These are phyloP conservation scores for Puya raimondii DNA, from an alignment of 176 grass and related monocot species.

Conservation along the genomic window DNA sequence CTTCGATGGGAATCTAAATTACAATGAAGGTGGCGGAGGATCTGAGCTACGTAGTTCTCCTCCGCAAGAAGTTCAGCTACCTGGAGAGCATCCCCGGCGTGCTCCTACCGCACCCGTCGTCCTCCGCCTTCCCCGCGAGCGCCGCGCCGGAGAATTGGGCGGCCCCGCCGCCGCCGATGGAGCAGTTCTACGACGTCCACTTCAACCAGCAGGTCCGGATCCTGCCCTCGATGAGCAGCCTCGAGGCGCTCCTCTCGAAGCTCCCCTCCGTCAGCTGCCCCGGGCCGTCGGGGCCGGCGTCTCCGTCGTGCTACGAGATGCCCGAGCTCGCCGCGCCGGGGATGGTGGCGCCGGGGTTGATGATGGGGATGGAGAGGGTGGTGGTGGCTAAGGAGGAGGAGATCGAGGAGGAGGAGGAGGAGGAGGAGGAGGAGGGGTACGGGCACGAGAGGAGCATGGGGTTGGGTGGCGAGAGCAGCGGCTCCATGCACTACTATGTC, in stretches of 20 bases:
- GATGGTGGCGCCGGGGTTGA: background rate
- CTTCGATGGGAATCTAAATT: background rate
- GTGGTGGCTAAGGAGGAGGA: slow-evolving; percentile 27
- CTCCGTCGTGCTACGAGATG: slow-evolving; percentile 1
- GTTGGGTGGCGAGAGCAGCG: slow-evolving; percentile 22
- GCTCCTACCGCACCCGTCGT: slow-evolving; percentile 89
- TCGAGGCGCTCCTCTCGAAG: slow-evolving; percentile 93
- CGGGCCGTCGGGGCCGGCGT: slow-evolving; percentile 6
- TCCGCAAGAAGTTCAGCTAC: slow-evolving; percentile 88
- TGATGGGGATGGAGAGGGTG: slow-evolving; percentile 2
- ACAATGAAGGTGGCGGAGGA: slow-evolving; percentile 60
- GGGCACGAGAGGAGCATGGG: slow-evolving; percentile 34
- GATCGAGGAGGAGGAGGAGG: slow-evolving; percentile 14
- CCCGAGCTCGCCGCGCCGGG: background rate
- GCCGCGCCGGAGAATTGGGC: background rate
- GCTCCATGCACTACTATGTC: slow-evolving; percentile 54
- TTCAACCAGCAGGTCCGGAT: slow-evolving; percentile 41
- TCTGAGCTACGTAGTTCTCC: slow-evolving; percentile 71
- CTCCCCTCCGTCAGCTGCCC: slow-evolving; percentile 78
- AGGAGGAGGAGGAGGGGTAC: slow-evolving; percentile 39
- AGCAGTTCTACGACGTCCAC: slow-evolving; percentile 45
- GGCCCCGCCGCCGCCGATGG: slow-evolving; percentile 27
- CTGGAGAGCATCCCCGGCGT: slow-evolving; percentile 95
- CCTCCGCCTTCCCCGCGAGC: slow-evolving; percentile 37
- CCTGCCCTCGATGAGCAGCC: slow-evolving; percentile 97